Conservation (phyloP, 2,329 filamentous ascomycete genomes). For the Penicillium sp. region DNA sequence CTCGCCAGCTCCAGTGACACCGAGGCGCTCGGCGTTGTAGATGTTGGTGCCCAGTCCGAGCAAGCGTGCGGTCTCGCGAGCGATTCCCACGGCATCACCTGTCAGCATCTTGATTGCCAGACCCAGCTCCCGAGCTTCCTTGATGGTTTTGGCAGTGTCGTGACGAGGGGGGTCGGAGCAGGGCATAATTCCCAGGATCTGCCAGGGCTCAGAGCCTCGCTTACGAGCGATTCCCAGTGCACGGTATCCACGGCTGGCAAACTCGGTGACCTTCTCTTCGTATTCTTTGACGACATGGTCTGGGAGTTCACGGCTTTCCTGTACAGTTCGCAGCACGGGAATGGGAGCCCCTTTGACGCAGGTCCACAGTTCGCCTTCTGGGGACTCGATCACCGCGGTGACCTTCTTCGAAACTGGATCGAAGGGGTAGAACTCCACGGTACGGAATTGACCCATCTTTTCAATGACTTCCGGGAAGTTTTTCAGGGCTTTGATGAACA, state of each 20-base stretch:
- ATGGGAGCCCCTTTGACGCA: conserved; percentile 91
- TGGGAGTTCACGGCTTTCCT: conserved; percentile 77
- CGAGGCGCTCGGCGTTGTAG: conserved; percentile 89
- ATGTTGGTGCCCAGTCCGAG: conserved; percentile 89
- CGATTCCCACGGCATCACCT: conserved; percentile 90
- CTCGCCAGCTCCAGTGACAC: conserved; percentile 83
- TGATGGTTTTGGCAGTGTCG: conserved; percentile 85
- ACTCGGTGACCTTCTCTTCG: conserved; percentile 90
- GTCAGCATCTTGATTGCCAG: conserved; percentile 95
- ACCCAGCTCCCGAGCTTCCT: conserved; percentile 82
- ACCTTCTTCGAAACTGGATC: conserved; percentile 95
- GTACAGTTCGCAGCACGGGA: conserved; percentile 81
- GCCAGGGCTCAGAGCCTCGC: conserved; percentile 76
- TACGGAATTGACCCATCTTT: conserved; percentile 78
- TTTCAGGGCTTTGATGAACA: conserved; percentile 81
- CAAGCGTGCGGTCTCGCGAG: conserved; percentile 85
- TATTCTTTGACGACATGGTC: conserved; percentile 76
- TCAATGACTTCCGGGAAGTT: conserved; percentile 79
- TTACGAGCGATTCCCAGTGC: conserved; percentile 91
- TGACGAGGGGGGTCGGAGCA: conserved; percentile 88
- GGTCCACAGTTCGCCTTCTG: conserved; percentile 76
- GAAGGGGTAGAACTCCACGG: conserved; percentile 81
- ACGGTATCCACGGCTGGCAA: conserved; percentile 88
- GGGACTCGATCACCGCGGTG: conserved; percentile 75
- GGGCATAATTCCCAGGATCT: conserved; percentile 92